Percentiles rank a stretch among this genome's conserved stretches.
Conservation (phyloP, 2,329 filamentous ascomycete species). For the Elsinoe batatas region DNA sequence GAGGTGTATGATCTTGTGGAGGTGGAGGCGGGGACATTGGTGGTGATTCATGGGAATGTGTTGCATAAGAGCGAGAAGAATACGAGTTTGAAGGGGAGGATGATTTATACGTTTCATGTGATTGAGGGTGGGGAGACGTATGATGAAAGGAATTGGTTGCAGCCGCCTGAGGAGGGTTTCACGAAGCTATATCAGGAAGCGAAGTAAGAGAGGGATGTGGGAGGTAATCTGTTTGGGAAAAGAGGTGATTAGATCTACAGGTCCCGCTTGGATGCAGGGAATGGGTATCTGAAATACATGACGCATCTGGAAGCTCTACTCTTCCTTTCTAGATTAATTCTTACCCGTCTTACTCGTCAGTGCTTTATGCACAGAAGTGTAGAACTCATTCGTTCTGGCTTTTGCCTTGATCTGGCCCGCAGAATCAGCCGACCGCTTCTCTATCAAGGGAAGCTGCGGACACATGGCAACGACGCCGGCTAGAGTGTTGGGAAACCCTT, state of each 20-base stretch:
- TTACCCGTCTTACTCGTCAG: neutral
- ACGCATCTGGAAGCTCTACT: neutral
- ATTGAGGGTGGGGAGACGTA: slow-evolving; percentile 77
- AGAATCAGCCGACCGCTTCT: neutral
- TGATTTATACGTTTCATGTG: slow-evolving; percentile 96
- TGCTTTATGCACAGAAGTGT: neutral
- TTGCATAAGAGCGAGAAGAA: slow-evolving; percentile 96
- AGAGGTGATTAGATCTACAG: neutral
- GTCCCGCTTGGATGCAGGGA: neutral
- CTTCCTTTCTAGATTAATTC: neutral
- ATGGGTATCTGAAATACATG: neutral
- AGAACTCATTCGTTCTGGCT: neutral
- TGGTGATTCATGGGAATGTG: slow-evolving; percentile 91
- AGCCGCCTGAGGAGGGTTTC: slow-evolving; percentile 72
- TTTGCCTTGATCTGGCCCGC: neutral
- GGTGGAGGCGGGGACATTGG: slow-evolving; percentile 81
- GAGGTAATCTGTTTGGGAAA: neutral
- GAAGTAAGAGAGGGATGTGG: slow-evolving; percentile 1
- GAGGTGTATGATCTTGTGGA: slow-evolving; percentile 68
- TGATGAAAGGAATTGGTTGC: slow-evolving; percentile 85
- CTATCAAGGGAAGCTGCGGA: neutral
- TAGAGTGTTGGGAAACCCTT: neutral
- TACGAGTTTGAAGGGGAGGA: slow-evolving; percentile 70
- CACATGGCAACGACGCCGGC: neutral
- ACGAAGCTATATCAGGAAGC: slow-evolving; percentile 21